These are phyloP conservation scores for Phytophthora pinifolia DNA, from an alignment of 352 stramenopile genomes.

Conservation along the genomic window DNA sequence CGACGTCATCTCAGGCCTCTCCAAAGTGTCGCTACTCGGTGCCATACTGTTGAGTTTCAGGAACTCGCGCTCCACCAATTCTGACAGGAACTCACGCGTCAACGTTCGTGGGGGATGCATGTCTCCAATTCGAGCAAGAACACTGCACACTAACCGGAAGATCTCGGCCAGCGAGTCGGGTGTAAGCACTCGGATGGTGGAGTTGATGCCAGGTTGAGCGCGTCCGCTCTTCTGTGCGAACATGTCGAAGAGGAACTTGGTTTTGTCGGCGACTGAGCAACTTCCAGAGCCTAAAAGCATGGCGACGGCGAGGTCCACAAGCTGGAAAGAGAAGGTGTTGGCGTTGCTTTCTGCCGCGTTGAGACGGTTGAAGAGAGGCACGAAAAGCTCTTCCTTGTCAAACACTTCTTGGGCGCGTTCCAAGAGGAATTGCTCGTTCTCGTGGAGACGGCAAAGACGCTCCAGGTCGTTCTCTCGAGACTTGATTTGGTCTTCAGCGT, in stretches of 20 bases:
- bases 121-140: conserved; percentile 57
- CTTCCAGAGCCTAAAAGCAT: conserved; percentile 57
- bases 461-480: conserved; percentile 61
- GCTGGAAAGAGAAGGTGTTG: conserved; percentile 14
- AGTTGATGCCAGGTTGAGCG: neutral
- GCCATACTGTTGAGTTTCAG: conserved; percentile 44
- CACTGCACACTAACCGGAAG: conserved; percentile 52
- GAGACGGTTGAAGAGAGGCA: conserved; percentile 57
- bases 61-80: conserved; percentile 62
- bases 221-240: conserved; percentile 38
- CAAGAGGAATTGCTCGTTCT: conserved; percentile 76
- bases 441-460: conserved; percentile 44
- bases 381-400: conserved; percentile 64
- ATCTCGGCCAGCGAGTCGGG: conserved; percentile 48
- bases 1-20: conserved; percentile 59
- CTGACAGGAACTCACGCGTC: conserved; percentile 39
- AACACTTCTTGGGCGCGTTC: conserved; percentile 56
- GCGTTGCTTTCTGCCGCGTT: conserved; percentile 10
- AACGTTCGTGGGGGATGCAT: conserved; percentile 42
- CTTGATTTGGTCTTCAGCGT: conserved; percentile 74
- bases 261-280: conserved; percentile 55
- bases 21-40: conserved; percentile 10
- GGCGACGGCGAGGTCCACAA: conserved; percentile 49
- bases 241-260: conserved; percentile 76
- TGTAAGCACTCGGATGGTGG: conserved; percentile 41